phyloP scores from a whole-genome alignment of 345 rosid species.

The Anastatica hierochuntica region DNA sequence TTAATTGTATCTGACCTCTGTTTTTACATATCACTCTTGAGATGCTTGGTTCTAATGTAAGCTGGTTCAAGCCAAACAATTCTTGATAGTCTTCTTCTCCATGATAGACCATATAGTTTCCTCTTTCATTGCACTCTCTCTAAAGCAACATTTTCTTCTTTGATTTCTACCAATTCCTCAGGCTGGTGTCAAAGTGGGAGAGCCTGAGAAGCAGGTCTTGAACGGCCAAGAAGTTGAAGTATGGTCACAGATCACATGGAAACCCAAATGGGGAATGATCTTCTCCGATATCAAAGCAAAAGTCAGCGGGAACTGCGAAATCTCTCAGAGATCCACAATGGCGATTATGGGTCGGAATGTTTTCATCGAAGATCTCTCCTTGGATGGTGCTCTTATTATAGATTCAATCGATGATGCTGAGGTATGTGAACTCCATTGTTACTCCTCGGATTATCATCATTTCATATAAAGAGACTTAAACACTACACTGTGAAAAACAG shows the following conservation, averaged over 20 bases:
- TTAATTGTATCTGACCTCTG: conserved; percentile 3
- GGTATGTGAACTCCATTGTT: conserved; percentile 35
- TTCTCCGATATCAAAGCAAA: conserved; percentile 62
- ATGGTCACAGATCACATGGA: conserved; percentile 83
- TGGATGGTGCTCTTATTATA: conserved; percentile 77
- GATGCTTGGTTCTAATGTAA: neutral
- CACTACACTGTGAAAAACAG: conserved; percentile 35
- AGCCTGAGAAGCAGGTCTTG: conserved; percentile 52
- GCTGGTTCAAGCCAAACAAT: neutral
- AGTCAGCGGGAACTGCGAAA: conserved; percentile 45
- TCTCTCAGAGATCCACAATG: conserved; percentile 66
- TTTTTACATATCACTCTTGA: neutral
- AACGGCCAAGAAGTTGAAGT: conserved; percentile 93
- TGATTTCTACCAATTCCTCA: conserved; percentile 18
- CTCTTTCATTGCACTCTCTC: too few relatives aligned
- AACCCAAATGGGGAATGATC: conserved; percentile 80
- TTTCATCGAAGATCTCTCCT: conserved; percentile 43
- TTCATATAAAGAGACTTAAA: conserved; percentile 4
- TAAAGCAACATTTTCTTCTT: neutral
- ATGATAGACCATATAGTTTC: too few relatives aligned
- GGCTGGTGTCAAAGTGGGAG: conserved; percentile 72
- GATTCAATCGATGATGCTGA: conserved; percentile 63
- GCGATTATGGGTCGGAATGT: conserved; percentile 60
- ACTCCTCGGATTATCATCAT: neutral
- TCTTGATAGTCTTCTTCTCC: too few relatives aligned